Percentiles rank a stretch among this genome's conserved stretches.
phyloP scores from a whole-genome alignment of 176 grass and related monocot species.

The Musa beccarii region DNA sequence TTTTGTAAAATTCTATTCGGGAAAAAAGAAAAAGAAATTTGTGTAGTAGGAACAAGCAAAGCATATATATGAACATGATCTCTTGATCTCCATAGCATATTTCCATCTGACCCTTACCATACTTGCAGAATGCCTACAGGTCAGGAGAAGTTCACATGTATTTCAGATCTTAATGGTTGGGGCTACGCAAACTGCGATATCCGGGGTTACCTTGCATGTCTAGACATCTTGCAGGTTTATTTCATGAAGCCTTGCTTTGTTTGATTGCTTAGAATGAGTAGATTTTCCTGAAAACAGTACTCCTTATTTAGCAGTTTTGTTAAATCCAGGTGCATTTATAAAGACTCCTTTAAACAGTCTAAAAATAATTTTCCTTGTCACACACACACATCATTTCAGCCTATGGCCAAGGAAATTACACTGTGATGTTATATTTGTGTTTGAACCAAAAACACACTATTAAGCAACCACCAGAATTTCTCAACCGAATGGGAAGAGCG shows the following conservation, averaged over 20 bases:
- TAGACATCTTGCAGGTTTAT: conserved; percentile 32
- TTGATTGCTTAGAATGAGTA: background rate
- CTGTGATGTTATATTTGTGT: no score
- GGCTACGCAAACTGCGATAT: conserved; percentile 23
- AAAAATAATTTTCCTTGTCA: no score
- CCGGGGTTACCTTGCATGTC: conserved; percentile 19
- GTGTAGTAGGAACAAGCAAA: background rate
- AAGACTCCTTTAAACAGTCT: no score
- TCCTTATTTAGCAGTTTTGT: no score
- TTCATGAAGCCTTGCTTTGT: background rate
- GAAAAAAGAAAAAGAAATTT: background rate
- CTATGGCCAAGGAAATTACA: no score
- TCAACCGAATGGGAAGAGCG: no score
- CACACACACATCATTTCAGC: no score
- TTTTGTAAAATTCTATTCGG: no score
- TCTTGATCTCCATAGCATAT: background rate
- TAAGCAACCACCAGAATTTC: no score
- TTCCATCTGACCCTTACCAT: background rate
- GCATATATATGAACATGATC: no score
- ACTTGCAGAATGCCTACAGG: conserved; percentile 24
- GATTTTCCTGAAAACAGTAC: background rate
- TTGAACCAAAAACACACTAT: no score
- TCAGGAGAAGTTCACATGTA: conserved; percentile 33
- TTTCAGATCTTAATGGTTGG: conserved; percentile 33
- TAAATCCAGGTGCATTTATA: no score